Conservation (phyloP, 2,329 filamentous ascomycete species). For the Purpureocillium lavendulum region DNA sequence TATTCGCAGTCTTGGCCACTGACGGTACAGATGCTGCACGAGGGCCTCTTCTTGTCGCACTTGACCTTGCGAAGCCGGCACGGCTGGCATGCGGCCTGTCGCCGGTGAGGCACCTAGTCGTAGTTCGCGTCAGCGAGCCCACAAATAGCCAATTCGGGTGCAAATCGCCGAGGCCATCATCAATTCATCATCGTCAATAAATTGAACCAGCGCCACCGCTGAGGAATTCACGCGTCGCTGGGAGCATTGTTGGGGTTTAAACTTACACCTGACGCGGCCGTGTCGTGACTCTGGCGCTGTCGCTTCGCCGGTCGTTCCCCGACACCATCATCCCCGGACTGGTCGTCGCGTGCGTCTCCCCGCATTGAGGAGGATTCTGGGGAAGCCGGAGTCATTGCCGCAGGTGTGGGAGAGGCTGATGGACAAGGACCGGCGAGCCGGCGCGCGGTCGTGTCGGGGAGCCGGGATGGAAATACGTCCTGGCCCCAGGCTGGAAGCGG, state of each 20-base stretch:
- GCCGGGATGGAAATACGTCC: too few relatives aligned
- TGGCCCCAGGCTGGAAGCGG: too few relatives aligned
- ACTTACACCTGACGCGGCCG: constrained; percentile 2
- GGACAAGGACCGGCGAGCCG: too few relatives aligned
- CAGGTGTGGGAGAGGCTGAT: neutral
- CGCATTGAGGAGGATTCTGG: constrained; percentile 1
- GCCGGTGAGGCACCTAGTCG: constrained; percentile 5
- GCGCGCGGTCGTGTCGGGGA: too few relatives aligned
- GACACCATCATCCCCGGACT: neutral
- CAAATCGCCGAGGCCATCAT: too few relatives aligned
- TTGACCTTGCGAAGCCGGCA: constrained; percentile 4
- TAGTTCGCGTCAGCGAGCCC: neutral
- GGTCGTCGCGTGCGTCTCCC: neutral
- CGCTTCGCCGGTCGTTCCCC: constrained; percentile 5
- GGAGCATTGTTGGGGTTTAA: too few relatives aligned
- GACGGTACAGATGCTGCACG: constrained; percentile 7
- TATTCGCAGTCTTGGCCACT: constrained; percentile 11
- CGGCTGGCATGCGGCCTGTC: constrained; percentile 11
- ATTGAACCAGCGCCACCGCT: neutral
- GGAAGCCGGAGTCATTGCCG: constrained; percentile 3
- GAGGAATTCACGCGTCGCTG: too few relatives aligned
- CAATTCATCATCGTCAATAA: too few relatives aligned
- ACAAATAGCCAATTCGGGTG: too few relatives aligned
- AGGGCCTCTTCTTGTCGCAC: constrained; percentile 10
- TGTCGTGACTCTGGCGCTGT: constrained; percentile 1